Base-by-base conservation (phyloP, 176 grass and related monocot species). In the Cenchrus americanus region DNA sequence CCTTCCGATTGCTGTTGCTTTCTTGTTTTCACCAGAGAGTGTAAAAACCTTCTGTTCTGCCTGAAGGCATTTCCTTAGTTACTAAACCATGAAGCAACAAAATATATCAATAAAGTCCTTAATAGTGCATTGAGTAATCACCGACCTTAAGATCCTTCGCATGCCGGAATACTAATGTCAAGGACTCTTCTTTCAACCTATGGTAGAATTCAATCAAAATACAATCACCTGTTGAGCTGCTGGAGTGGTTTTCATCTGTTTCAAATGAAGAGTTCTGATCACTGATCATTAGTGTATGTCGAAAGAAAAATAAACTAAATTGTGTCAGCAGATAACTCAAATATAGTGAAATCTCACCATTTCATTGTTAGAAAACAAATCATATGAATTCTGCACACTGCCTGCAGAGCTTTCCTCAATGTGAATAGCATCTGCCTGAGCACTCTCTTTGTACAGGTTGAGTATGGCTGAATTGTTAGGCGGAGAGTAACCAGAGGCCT, bases 261-360 rank as follows among this genome's bases (percentile, higher is more conserved):
- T 83, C 50, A 87, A 75, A 75, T 32, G 89, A 90, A 84, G 89
- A 90, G 14, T 80, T 80, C 84, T 90, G 75, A 87, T 90, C 80
- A 84, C 88, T 75, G 80, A 69, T 55, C 69, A 80, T 90, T 90
- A 90, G 89, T 79, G 43, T 21, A 69, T 43, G 47, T 79, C 23
- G 1, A 43, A 73, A 75, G 46, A 64, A 42, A 74, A 55, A 54
- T 69, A 72, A 77, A 69, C 23, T 43, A 82, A 72, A 4, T 0
- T 12, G 13, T 59, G 18, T 40, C 44, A 24, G 59, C 0, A 0
- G 27, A 52, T 51, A 83, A 60, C 42, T 69, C 37, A 62, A 68
- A 32, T 30, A 69, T 0, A 40, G 80, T 54, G 13, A 69, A 79
- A 62, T 50, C 84, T 90, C 53, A 90, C 88, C 68, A 90, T 83